Evolutionary conservation across 495 filamentous ascomycete genomes (phyloP).

Genomic region (Aspergillus ostianus): DNA sequence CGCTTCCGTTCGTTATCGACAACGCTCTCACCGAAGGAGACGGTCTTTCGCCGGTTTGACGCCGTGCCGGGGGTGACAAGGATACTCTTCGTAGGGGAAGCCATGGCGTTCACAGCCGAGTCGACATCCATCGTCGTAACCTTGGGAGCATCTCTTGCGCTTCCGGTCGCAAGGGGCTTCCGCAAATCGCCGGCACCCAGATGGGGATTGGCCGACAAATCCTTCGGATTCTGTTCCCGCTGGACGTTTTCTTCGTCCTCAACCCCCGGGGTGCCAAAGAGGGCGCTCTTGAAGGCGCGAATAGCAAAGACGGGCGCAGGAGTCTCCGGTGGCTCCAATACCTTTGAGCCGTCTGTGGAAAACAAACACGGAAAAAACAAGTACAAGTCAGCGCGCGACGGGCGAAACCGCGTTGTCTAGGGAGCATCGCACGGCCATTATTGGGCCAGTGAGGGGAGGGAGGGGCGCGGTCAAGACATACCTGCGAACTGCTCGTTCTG

Average conservation of each 20-base stretch:
- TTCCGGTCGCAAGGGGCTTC: slow-evolving; percentile 18
- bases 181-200: slow-evolving; percentile 22
- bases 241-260: slow-evolving; percentile 34
- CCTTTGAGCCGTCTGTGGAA: slow-evolving; percentile 34
- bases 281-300: slow-evolving; percentile 83
- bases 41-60: slow-evolving; percentile 76
- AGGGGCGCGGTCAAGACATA: slow-evolving; percentile 21
- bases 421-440: slow-evolving; percentile 10
- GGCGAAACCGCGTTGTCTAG: slow-evolving; percentile 4
- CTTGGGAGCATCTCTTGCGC: slow-evolving; percentile 27
- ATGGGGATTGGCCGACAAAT: slow-evolving; percentile 20
- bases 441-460: slow-evolving; percentile 13
- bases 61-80: slow-evolving; percentile 86
- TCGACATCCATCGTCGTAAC: slow-evolving; percentile 25
- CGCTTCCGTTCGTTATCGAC: slow-evolving; percentile 56
- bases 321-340: slow-evolving; percentile 75
- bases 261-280: slow-evolving; percentile 81
- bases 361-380: slow-evolving; percentile 13
- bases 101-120: slow-evolving; percentile 32
- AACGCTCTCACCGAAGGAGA: slow-evolving; percentile 79
- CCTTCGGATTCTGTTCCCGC: slow-evolving; percentile 19
- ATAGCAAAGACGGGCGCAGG: slow-evolving; percentile 92
- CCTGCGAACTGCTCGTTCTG: slow-evolving; percentile 27
- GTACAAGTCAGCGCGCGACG: slow-evolving; percentile 22
- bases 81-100: slow-evolving; percentile 75